phyloP scores from a whole-genome alignment of 148 eudicot genomes.

The Oxyria digyna region DNA sequence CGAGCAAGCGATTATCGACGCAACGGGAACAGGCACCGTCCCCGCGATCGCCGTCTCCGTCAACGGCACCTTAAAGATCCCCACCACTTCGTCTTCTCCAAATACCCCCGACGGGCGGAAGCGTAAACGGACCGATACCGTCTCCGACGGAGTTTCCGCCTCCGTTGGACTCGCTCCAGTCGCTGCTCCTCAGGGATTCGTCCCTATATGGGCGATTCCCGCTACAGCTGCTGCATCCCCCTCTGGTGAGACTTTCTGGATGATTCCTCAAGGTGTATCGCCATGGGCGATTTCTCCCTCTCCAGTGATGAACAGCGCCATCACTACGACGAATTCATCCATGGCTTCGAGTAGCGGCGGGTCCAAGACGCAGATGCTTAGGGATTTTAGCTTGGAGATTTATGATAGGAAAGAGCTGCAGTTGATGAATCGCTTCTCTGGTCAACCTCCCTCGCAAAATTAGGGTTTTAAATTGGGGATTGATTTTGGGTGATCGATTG shows the following conservation, averaged over 20 bases:
- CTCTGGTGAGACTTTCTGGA: slow-evolving; percentile 19
- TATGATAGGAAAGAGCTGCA: slow-evolving; percentile 21
- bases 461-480: neutral
- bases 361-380: slow-evolving; percentile 15
- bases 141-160: slow-evolving; percentile 10
- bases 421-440: slow-evolving; percentile 21
- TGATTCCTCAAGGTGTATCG: slow-evolving; percentile 16
- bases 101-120: neutral
- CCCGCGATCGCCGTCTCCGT: slow-evolving; percentile 32
- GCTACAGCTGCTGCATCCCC: slow-evolving; percentile 12
- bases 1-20: slow-evolving; percentile 25
- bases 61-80: slow-evolving; percentile 23
- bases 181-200: slow-evolving; percentile 13
- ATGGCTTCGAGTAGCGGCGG: slow-evolving; percentile 18
- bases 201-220: slow-evolving; percentile 31
- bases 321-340: slow-evolving; percentile 9
- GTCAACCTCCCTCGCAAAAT: neutral
- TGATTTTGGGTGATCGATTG: neutral
- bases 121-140: slow-evolving; percentile 10
- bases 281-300: slow-evolving; percentile 22
- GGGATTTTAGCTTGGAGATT: slow-evolving; percentile 25
- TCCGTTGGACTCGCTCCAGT: slow-evolving; percentile 20
- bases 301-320: slow-evolving; percentile 5
- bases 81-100: slow-evolving; percentile 3
- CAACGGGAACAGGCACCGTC: slow-evolving; percentile 35